Percentiles rank a stretch among this genome's conserved stretches.
Conservation (phyloP, 73 alveolate species). For the Paramecium caudatum region DNA sequence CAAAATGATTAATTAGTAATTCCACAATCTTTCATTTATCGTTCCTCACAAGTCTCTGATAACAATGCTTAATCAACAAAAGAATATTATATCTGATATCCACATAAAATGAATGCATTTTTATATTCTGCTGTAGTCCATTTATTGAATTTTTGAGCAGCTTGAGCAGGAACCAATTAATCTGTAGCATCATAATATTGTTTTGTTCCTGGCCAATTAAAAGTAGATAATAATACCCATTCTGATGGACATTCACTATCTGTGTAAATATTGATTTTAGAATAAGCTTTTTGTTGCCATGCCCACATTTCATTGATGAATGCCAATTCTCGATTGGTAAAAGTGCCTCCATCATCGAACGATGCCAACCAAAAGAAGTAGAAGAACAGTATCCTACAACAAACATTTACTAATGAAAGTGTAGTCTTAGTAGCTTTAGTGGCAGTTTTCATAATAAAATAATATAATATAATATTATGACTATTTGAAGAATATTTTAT, state of each 20-base stretch:
- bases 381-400: conserved; percentile 11
- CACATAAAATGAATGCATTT: conserved; percentile 21
- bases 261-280: background rate
- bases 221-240: background rate
- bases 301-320: conserved; percentile 65
- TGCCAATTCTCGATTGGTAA: background rate
- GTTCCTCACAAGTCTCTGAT: background rate
- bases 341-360: background rate
- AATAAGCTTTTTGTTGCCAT: conserved; percentile 19
- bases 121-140: conserved; percentile 1
- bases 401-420: background rate
- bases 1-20: background rate
- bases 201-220: conserved; percentile 20
- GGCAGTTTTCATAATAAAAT: conserved; percentile 37
- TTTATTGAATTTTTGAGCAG: background rate
- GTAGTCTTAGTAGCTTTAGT: conserved; percentile 10
- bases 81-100: background rate
- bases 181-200: background rate
- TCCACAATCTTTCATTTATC: conserved; percentile 34
- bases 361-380: conserved; percentile 66
- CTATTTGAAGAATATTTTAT: too few species aligned
- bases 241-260: conserved; percentile 18
- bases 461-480: too few species aligned
- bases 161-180: background rate
- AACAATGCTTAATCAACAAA: background rate